Evolutionary conservation across 768 basidiomycete genomes (phyloP), one percentile per base, ranked within the genome.

Genomic region (Rhodosporidiobolus sp.): DNA sequence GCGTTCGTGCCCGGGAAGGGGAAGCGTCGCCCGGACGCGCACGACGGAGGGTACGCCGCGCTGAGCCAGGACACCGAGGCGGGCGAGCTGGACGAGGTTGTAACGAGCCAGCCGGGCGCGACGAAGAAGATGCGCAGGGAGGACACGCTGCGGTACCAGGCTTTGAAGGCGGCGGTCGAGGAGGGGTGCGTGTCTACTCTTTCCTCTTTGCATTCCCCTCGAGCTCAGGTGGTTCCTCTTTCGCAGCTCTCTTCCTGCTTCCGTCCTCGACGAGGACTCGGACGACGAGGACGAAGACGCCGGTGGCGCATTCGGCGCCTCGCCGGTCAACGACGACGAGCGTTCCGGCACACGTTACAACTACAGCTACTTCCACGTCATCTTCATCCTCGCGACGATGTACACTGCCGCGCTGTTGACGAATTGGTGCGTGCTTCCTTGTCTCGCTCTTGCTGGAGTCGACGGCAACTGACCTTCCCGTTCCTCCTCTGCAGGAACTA

Each of bases 311-410:
- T 78, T 20, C 85, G 35, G 88, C 88, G 38, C 38, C 11, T 64
- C 69, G 43, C 66, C 70, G 10, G 43, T 67, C 24, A 67, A 88
- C 62, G 96, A 99, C 78, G 96, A 99, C 75, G 96, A 99, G 82
- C 88, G 90, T 46, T 86, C 89, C 53, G 94, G 93, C 20, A 95
- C 92, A 16, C 89, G 92, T 71, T 99, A 98, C 83, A 96, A 96
- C 74, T 99, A 99, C 80, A 87, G 93, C 3, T 99, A 94, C 93
- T 98, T 99, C 87, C 96, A 99, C 79, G 83, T 97, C 81, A 97
- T 99, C 78, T 99, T 98, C 80, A 88, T 90, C 56, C 89, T 98
- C 77, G 96, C 88, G 38, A 85, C 93, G 22, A 98, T 98, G 96
- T 99, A 99, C 82, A 93, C 97, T 34, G 93, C 91, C 11, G 94